Percentiles rank a stretch among this genome's conserved stretches.
Conservation (phyloP, 2,329 filamentous ascomycete genomes). For the Zymoseptoria ardabiliae region DNA sequence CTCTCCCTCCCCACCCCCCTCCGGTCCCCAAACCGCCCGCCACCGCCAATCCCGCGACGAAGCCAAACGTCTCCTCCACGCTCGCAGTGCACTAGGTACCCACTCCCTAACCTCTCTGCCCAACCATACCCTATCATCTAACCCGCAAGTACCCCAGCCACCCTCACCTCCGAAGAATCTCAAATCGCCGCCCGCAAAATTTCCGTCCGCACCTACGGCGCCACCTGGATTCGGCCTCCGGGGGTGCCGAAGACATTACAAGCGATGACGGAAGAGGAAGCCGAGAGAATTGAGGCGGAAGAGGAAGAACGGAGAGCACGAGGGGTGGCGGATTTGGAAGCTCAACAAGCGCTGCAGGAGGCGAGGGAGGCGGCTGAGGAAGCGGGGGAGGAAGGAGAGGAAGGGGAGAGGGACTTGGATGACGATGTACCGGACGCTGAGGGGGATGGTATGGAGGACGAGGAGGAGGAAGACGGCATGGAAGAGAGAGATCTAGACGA, state of each 20-base stretch:
- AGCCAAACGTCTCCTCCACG: conserved; percentile 26
- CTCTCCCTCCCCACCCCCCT: conserved; percentile 22
- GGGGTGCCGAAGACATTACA: conserved; percentile 84
- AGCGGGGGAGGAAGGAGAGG: conserved; percentile 35
- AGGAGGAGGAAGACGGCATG: conserved; percentile 42
- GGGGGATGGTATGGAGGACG: conserved; percentile 39
- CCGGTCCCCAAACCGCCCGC: conserved; percentile 20
- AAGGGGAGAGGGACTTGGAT: conserved; percentile 40
- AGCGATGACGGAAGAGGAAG: conserved; percentile 80
- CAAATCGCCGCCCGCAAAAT: conserved; percentile 67
- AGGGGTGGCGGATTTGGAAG: conserved; percentile 64
- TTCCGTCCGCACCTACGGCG: conserved; percentile 81
- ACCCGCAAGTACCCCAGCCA: too few species aligned
- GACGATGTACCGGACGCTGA: conserved; percentile 38
- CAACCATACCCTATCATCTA: conserved; percentile 46
- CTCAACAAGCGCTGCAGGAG: conserved; percentile 52
- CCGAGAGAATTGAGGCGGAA: conserved; percentile 80
- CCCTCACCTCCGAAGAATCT: conserved; percentile 69
- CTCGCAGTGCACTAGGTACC: conserved; percentile 36
- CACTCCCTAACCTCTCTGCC: too few species aligned
- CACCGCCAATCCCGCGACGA: conserved; percentile 29
- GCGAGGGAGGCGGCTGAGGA: conserved; percentile 28
- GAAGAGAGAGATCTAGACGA: conserved; percentile 51
- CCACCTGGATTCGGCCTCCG: conserved; percentile 81
- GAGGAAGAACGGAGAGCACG: conserved; percentile 65